Conservation (phyloP, 768 basidiomycete genomes). For the Tulasnella calospora region DNA sequence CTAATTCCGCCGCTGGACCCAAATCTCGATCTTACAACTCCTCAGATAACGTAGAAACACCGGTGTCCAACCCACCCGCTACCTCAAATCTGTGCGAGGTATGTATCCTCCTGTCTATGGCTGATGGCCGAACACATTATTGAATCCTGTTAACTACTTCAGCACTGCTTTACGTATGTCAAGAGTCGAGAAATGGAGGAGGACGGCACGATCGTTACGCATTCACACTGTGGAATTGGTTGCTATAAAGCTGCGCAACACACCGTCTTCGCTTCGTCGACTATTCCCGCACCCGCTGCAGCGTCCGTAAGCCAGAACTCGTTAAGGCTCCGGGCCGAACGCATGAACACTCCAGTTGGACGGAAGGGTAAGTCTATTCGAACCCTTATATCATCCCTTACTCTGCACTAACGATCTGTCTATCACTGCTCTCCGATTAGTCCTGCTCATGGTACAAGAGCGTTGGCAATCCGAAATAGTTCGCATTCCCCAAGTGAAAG, state of each 20-base stretch:
- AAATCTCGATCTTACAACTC: too few species aligned
- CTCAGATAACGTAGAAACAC: too few species aligned
- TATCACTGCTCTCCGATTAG: not conserved
- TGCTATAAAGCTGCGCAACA: not conserved
- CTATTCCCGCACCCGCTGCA: not conserved
- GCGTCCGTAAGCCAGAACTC: not conserved
- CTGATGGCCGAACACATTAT: not conserved
- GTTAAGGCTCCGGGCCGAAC: not conserved
- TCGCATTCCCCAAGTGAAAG: not conserved
- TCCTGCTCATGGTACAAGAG: not conserved
- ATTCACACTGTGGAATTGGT: not conserved
- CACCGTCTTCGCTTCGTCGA: not conserved
- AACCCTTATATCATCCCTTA: not conserved
- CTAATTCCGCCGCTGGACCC: too few species aligned
- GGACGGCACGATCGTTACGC: not conserved
- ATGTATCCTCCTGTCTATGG: not conserved
- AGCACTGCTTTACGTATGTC: not conserved
- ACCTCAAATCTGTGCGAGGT: too few species aligned
- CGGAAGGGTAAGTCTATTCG: not conserved
- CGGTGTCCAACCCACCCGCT: too few species aligned
- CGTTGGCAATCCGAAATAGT: not conserved
- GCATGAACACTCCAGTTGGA: not conserved
- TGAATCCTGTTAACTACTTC: not conserved
- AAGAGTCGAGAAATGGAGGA: not conserved
- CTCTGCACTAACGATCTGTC: not conserved